Evolutionary conservation across 2,329 filamentous ascomycete species (phyloP).

Genomic region (Aureobasidium namibiae): DNA sequence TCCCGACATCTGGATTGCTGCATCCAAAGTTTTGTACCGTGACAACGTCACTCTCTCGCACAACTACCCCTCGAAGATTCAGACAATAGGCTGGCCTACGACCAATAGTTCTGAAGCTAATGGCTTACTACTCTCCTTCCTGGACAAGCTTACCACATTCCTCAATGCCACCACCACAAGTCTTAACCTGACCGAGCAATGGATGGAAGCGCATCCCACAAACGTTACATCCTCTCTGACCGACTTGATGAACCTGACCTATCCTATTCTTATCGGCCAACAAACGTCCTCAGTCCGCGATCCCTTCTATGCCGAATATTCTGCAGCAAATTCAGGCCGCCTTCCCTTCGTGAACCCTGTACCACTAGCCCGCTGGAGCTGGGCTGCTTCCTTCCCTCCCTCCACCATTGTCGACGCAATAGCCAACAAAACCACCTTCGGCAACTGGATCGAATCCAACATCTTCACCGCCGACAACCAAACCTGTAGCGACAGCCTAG

Average conservation of each 20-base stretch:
- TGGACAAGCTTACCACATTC: constrained; percentile 36
- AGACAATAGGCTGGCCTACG: constrained; percentile 36
- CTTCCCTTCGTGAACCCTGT: constrained; percentile 43
- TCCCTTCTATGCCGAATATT: constrained; percentile 44
- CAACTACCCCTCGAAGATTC: constrained; percentile 35
- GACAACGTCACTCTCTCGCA: constrained; percentile 36
- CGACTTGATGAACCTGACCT: constrained; percentile 36
- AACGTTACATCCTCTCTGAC: constrained; percentile 25
- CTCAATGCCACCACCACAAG: constrained; percentile 30
- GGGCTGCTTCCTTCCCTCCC: constrained; percentile 33
- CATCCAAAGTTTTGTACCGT: constrained; percentile 38
- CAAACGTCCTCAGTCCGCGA: constrained; percentile 39
- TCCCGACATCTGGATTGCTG: constrained; percentile 35
- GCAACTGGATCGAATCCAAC: constrained; percentile 40
- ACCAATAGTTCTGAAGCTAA: constrained; percentile 29
- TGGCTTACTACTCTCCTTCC: constrained; percentile 34
- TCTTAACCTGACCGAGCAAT: constrained; percentile 31
- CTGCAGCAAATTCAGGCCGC: constrained; percentile 36
- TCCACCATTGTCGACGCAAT: constrained; percentile 35
- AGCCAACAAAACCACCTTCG: constrained; percentile 43
- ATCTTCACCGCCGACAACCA: constrained; percentile 34
- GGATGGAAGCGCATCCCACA: constrained; percentile 27
- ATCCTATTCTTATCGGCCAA: constrained; percentile 40
- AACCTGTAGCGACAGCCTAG: constrained; percentile 42
- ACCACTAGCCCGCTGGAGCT: constrained; percentile 41